Conservation (phyloP, 148 eudicot species). For the Vaccinium vitisidaea region DNA sequence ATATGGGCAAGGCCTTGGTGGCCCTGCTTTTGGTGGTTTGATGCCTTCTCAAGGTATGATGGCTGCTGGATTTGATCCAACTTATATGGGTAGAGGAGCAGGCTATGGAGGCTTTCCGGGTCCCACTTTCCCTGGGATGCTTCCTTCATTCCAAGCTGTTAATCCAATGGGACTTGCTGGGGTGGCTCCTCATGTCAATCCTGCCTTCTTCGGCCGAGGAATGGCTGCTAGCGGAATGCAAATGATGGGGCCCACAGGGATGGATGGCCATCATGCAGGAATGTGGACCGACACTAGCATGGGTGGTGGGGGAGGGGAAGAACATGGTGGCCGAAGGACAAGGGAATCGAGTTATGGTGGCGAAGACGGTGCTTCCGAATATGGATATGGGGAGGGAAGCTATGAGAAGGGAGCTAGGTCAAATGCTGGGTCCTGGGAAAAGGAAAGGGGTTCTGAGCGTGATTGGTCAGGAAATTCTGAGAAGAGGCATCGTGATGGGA, state of each 20-base stretch:
- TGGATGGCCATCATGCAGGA: constrained; percentile 69
- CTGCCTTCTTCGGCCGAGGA: constrained; percentile 83
- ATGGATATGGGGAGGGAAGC: constrained; percentile 72
- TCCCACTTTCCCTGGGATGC: constrained; percentile 74
- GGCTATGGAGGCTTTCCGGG: constrained; percentile 80
- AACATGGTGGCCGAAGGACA: constrained; percentile 63
- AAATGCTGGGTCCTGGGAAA: constrained; percentile 61
- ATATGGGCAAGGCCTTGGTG: constrained; percentile 66
- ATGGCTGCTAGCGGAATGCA: constrained; percentile 81
- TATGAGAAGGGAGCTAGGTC: constrained; percentile 62
- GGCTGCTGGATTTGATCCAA: constrained; percentile 86
- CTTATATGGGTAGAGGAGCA: constrained; percentile 79
- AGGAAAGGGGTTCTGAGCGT: constrained; percentile 68
- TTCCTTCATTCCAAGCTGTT: constrained; percentile 76
- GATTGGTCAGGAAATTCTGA: constrained; percentile 74
- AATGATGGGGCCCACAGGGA: constrained; percentile 65
- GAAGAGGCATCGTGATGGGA: constrained; percentile 73
- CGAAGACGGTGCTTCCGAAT: constrained; percentile 82
- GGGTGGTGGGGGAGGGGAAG: constrained; percentile 84
- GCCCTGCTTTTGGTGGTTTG: constrained; percentile 74
- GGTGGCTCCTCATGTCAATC: constrained; percentile 95
- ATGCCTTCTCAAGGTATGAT: constrained; percentile 88
- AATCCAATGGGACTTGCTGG: constrained; percentile 82
- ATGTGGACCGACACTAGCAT: constrained; percentile 77
- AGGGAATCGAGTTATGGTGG: constrained; percentile 89